Base-by-base conservation (phyloP, 441 rosid genomes). In the Daphne laureola region DNA sequence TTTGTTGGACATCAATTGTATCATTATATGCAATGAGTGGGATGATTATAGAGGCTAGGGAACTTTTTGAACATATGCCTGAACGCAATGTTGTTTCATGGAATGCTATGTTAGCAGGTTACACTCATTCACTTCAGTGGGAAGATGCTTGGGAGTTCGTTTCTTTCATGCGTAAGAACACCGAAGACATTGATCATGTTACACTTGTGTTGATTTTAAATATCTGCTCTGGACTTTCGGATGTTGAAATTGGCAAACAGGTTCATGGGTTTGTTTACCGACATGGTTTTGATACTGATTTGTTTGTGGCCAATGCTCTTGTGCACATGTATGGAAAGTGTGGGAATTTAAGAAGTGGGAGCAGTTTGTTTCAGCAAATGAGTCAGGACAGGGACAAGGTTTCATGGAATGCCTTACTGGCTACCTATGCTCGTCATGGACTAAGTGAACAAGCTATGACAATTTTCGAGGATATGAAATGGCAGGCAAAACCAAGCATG, bases 281-380 rank as follows among this genome's bases (percentile, higher is more conserved):
- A 31, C 71, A 61, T 55, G 80, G 81, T 40, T 76, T 66, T 35
- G 38, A 25, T 62, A 65, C 79, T 43, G 58, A 80, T 68, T 53
- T 78, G 2, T 64, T 73, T 72, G 77, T 84, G 47, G 77, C 79
- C 38, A 87, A 87, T 70, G 78, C 84, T 17, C 70, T 90, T 59
- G 72, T 87, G 42, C 76, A 84, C 72, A 90, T 90, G 92, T 84
- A 87, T 54, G 89, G 87, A 12, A 87, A 78, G 70, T 87, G 92
- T 35, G 87, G 92, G 53, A 65, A 63, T 73, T 61, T 87, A 61
- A 71, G 43, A 46, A 75, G 65, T 56, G 87, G 90, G 17, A 67
- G 76, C 54, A 49, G 53, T 64, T 80, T 79, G 83, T 90, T 90
- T 72, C 59, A 58, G 35, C 80, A 77, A 67, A 82, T 90, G 84